phyloP scores from a whole-genome alignment of 2,329 filamentous ascomycete genomes.

The Cladophialophora bantiana region DNA sequence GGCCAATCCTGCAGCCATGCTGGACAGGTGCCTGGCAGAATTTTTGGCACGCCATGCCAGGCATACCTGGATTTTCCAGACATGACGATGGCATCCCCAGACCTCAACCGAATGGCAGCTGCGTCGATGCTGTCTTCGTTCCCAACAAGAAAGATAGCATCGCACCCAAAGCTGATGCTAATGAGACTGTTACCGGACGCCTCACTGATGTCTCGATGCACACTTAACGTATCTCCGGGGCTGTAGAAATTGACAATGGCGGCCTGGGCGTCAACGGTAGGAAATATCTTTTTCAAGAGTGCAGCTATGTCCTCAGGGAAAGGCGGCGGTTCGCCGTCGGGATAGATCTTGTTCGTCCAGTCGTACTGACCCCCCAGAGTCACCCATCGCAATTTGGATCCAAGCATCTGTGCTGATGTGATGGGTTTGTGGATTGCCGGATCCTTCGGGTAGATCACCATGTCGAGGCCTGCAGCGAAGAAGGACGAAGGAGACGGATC shows the following conservation, averaged over 20 bases:
- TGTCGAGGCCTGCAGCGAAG: conserved; percentile 59
- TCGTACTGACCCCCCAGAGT: conserved; percentile 96
- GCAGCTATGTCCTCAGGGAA: conserved; percentile 77
- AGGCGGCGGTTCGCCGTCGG: conserved; percentile 67
- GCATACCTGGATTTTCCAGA: conserved; percentile 79
- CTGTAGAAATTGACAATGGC: conserved; percentile 95
- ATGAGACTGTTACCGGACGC: conserved; percentile 78
- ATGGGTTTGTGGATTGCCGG: conserved; percentile 76
- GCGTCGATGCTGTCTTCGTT: conserved; percentile 60
- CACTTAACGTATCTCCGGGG: conserved; percentile 86
- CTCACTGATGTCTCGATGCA: conserved; percentile 94
- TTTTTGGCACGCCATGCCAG: conserved; percentile 94
- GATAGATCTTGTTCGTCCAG: conserved; percentile 89
- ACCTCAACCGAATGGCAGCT: conserved; percentile 70
- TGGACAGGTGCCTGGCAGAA: conserved; percentile 80
- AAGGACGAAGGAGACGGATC: conserved; percentile 49
- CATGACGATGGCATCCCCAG: conserved; percentile 93
- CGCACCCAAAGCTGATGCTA: conserved; percentile 88
- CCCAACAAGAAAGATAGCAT: conserved; percentile 85
- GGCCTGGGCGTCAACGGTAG: conserved; percentile 78
- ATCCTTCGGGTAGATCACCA: conserved; percentile 67
- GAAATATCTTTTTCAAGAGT: conserved; percentile 75
- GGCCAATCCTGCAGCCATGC: conserved; percentile 78
- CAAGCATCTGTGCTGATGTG: conserved; percentile 71
- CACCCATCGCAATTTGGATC: conserved; percentile 87